Evolutionary conservation across 345 rosid genomes (phyloP).

Genomic region (Brassica carinata): DNA sequence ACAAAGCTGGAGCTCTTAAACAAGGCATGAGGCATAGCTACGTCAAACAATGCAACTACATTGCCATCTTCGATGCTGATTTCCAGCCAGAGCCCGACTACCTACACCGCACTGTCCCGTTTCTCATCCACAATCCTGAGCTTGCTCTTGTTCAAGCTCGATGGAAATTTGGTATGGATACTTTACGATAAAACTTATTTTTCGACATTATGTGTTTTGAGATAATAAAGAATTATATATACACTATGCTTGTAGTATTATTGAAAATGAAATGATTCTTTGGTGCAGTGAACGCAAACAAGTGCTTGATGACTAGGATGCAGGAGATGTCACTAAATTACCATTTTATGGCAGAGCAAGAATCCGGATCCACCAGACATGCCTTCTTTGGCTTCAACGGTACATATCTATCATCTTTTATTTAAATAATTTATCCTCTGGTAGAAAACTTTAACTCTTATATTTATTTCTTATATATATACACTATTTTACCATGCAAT

Average conservation of each 20-base stretch:
- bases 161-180: constrained; percentile 55
- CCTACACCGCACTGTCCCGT: constrained; percentile 51
- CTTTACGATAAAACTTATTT: too few relatives aligned
- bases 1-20: constrained; percentile 60
- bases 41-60: constrained; percentile 49
- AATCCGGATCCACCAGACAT: constrained; percentile 42
- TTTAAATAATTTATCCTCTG: not conserved
- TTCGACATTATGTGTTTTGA: not conserved
- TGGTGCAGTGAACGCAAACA: constrained; percentile 45
- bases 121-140: constrained; percentile 47
- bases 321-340: constrained; percentile 47
- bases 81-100: constrained; percentile 57
- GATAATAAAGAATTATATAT: too few relatives aligned
- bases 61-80: constrained; percentile 62
- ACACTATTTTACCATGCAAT: not conserved
- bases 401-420: constrained; percentile 11
- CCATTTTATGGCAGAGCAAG: constrained; percentile 48
- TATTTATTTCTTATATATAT: too few relatives aligned
- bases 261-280: too few relatives aligned
- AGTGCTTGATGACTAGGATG: constrained; percentile 48
- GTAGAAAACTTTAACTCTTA: too few relatives aligned
- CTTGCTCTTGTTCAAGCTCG: constrained; percentile 60
- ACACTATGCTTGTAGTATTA: too few relatives aligned
- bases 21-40: constrained; percentile 66
- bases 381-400: constrained; percentile 49